Evolutionary conservation across 768 basidiomycete species (phyloP), one percentile per base, ranked within the genome.

Genomic region (Cystofilobasidium capitatum): DNA sequence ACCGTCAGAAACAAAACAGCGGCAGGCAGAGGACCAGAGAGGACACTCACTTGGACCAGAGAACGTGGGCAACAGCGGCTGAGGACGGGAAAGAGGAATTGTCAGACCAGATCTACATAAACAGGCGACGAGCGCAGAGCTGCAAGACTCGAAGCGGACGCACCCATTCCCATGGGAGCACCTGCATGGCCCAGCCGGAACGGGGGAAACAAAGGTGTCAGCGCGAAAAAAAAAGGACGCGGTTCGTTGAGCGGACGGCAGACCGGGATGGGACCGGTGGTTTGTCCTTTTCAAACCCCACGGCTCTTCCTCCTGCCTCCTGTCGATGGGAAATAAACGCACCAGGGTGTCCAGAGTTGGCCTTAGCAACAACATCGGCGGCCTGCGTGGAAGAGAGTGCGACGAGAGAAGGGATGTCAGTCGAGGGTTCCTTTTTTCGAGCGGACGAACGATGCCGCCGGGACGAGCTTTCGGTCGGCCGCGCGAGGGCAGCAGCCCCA

Each of bases 321-420:
- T 35, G 36, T 17, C 26, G 40, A 49, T 45, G 10, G 47, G 31
- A 29, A 33, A 60, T 35, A 36, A 35, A 66, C 81, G 58, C 69
- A 86, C 90, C 90, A 70, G 89, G 91, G 78, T 93, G 91, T 66
- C 91, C 91, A 72, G 89, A 91, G 84, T 94, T 94, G 74, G 91
- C 76, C 75, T 78, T 78, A 70, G 68, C 72, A 51, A 78, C 76
- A 26, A 76, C 75, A 75, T 78, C 77, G 58, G 75, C 77, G 20
- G 77, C 77, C 51, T 55, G 51, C 17, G 49, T 2, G 24, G 54
- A 77, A 72, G 67, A 73, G 69, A 70, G 45, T 22, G 22, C 24
- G 45, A 47, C 8, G 45, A 55, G 26, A 8, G 51, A 33, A 49
- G 45, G 51, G 29, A 13, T 26, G 7, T 31, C 29, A 31, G 16